Conservation (phyloP, 192 early-diverging fungal species). For the Podila verticillata region DNA sequence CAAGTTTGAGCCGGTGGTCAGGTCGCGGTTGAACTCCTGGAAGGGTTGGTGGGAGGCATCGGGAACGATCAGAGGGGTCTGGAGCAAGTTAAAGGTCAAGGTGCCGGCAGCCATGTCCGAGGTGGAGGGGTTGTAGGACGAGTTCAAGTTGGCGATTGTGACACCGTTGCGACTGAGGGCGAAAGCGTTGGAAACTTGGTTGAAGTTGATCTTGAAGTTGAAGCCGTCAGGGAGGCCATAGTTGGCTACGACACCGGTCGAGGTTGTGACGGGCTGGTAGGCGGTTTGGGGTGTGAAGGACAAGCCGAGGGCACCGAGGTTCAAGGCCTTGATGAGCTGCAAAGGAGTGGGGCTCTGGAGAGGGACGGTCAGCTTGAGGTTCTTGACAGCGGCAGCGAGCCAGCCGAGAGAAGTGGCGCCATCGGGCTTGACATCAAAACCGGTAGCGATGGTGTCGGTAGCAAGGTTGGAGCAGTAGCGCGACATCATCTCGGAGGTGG, state of each 20-base stretch:
- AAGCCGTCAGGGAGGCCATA: constrained; percentile 62
- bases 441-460: constrained; percentile 51
- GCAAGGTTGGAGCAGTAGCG: constrained; percentile 42
- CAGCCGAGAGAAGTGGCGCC: constrained; percentile 50
- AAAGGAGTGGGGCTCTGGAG: constrained; percentile 23
- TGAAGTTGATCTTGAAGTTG: constrained; percentile 44
- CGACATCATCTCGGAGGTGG: constrained; percentile 55
- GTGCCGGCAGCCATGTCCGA: constrained; percentile 41
- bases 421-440: constrained; percentile 53
- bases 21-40: constrained; percentile 51
- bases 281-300: constrained; percentile 43
- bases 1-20: constrained; percentile 44
- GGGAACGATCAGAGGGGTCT: constrained; percentile 43
- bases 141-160: constrained; percentile 41
- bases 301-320: constrained; percentile 55
- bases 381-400: constrained; percentile 26
- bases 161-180: constrained; percentile 19
- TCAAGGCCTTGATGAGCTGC: constrained; percentile 54
- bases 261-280: constrained; percentile 48
- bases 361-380: constrained; percentile 51
- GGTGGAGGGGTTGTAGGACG: constrained; percentile 28
- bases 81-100: constrained; percentile 45
- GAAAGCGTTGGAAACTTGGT: constrained; percentile 31
- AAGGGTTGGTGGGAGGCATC: constrained; percentile 37
- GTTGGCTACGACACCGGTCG: constrained; percentile 42